Percentiles rank a stretch among this genome's conserved stretches.
phyloP scores from a whole-genome alignment of 1,139 yeast species.

The Taphrina deformans region DNA sequence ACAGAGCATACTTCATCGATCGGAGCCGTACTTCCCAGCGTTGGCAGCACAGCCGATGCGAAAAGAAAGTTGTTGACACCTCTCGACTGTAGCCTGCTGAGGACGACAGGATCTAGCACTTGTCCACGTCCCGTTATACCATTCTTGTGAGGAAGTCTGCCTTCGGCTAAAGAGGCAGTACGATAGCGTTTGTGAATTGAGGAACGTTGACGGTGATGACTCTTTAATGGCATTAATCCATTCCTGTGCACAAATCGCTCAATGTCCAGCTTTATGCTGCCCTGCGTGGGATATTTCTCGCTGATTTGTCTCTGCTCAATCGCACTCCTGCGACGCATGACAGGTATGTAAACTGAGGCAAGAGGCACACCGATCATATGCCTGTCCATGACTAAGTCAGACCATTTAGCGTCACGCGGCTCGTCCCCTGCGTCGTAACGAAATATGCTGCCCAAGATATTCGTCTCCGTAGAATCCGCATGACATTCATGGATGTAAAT shows the following conservation, averaged over 20 bases:
- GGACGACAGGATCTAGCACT: not conserved
- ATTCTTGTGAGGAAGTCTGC: too few species aligned
- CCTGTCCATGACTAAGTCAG: too few species aligned
- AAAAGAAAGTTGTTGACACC: not conserved
- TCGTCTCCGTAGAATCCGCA: not conserved
- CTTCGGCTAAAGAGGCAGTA: not conserved
- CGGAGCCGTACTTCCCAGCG: not conserved
- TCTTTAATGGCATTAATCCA: not conserved
- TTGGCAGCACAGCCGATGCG: not conserved
- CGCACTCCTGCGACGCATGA: not conserved
- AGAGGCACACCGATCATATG: too few species aligned
- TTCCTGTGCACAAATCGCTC: not conserved
- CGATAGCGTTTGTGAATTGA: not conserved
- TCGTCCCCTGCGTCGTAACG: too few species aligned
- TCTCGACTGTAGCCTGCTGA: not conserved
- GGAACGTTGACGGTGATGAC: not conserved
- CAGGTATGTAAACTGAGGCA: too few species aligned
- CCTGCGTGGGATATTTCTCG: not conserved
- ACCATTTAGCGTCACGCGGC: too few species aligned
- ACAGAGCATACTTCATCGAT: slow-evolving; percentile 3
- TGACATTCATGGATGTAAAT: not conserved
- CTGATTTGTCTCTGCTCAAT: not conserved
- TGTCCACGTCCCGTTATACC: not conserved
- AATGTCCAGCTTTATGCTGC: not conserved
- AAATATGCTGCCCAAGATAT: too few species aligned